Evolutionary conservation across 345 rosid genomes (phyloP), one percentile per base, ranked within the genome.

Genomic region (Clarkia xantiana): DNA sequence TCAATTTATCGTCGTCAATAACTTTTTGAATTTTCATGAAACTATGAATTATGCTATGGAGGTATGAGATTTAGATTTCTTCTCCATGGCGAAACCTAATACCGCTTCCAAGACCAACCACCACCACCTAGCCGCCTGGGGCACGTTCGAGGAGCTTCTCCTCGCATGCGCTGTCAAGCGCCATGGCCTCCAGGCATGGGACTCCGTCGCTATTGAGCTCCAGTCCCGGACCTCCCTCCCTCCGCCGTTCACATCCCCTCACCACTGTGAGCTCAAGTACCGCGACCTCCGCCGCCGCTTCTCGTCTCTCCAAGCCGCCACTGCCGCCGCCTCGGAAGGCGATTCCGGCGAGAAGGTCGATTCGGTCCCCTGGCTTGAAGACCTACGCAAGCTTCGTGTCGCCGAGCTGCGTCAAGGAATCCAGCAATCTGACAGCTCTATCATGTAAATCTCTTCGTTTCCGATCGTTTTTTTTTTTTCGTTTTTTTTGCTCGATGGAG

Each of bases 161-260:
- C 71, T 86, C 40, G 89, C 89, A 20, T 77, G 69, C 57, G 96
- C 96, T 53, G 94, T 87, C 11, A 76, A 84, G 40, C 85, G 94
- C 42, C 87, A 87, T 60, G 94, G 96, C 44, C 66, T 63, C 55
- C 43, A 64, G 55, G 70, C 70, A 64, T 86, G 96, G 96, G 87
- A 78, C 14, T 76, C 81, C 56, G 85, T 83, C 10, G 71, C 96
- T 22, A 20, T 65, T 55, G 96, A 84, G 70, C 59, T 88, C 55
- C 94, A 69, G 59, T 58, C 91, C 50, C 74, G 61, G 25, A 72
- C 64, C 65, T 64, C 71, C 47, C 60, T 66, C 19, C 73, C 83
- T 36, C 66, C 34, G 41, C 56, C 72, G 45, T 51, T 79, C 19
- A 42, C 76, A 58, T 61, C 84, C 34, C 63, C 84, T 39, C 54